A percentile compares a stretch with the other conserved stretches of the same genome.
phyloP scores from a whole-genome alignment of 768 basidiomycete species.

The Lentinula sp. region DNA sequence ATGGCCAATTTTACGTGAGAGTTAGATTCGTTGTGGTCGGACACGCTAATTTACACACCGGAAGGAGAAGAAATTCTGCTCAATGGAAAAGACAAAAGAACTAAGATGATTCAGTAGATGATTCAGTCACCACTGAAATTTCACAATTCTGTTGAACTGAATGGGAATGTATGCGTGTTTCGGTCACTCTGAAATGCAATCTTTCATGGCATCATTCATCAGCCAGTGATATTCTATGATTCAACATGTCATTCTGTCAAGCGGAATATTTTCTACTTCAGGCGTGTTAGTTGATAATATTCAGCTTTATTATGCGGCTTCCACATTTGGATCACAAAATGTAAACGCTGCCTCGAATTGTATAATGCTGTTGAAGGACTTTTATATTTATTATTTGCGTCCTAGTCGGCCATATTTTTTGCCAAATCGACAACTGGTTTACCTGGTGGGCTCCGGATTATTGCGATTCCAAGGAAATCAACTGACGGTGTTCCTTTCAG shows the following conservation, averaged over 20 bases:
- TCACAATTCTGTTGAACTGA: too few species aligned
- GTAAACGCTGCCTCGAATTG: conserved; percentile 14
- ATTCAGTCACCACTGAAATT: too few species aligned
- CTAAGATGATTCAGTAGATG: too few species aligned
- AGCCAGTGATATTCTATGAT: too few species aligned
- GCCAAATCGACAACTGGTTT: conserved; percentile 46
- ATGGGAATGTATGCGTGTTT: too few species aligned
- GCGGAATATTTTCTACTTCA: too few species aligned
- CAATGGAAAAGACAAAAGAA: too few species aligned
- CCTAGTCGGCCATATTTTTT: conserved; percentile 46
- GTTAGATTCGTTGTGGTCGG: not conserved
- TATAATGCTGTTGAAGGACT: not conserved
- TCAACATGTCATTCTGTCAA: too few species aligned
- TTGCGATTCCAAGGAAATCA: not conserved
- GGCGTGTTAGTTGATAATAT: not conserved
- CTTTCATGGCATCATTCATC: too few species aligned
- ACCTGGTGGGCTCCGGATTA: conserved; percentile 20
- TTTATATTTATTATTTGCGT: not conserved
- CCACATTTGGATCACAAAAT: conserved; percentile 47
- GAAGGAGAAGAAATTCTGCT: too few species aligned
- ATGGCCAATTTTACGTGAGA: conserved; percentile 6
- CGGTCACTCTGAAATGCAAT: too few species aligned
- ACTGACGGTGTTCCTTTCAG: conserved; percentile 11
- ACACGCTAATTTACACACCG: conserved; percentile 5
- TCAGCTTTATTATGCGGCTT: conserved; percentile 50